Base-by-base conservation (phyloP, 768 basidiomycete species). In the Xerocomus spinulosus region DNA sequence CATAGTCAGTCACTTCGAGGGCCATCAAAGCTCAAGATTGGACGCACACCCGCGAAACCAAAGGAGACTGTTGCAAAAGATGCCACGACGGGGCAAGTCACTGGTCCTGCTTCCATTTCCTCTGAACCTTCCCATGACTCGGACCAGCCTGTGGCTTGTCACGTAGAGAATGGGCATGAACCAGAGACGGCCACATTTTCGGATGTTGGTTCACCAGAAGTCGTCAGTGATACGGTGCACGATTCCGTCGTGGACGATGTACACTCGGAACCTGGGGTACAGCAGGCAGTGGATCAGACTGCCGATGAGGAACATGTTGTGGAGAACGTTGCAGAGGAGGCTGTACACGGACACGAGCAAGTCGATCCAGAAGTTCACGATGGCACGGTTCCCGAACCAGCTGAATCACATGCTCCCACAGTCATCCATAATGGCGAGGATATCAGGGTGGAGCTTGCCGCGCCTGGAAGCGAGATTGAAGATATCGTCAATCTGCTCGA, bases 401-500 rank as follows among this genome's bases (percentile, higher is more conserved):
- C 40, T 28, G 64, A 59, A 10, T 33, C 49, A 5, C 51, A 46
- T 47, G 24, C 38, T 29, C 24, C 25, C 25, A 44, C 46, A 40
- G 42, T 55, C 12, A 18, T 40, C 15, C 38, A 33, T 33, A 59
- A 57, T 9, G 54, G 53, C 42, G 35, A 55, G 18, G 21, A 20
- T 40, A 10, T 42, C 23, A 45, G 48, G 26, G 38, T 36, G 12
- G 57, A 45, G 25, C 30, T 20, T 13, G 4, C 20, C 24, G n/a
- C 41, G 17, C 25, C 41, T 13, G 73, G 62, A 14, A 62, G 70
- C 45, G 79, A 83, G 25, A 70, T 83, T 25, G 85, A 81, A 62
- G 78, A 79, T 46, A 80, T 87, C 44, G 79, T 88, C 51, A 80
- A 75, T 56, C 72, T 86, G 55, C 78, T 87, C 12, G 82, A 88